These are phyloP conservation scores for Talaromyces funiculosus DNA, from an alignment of 2,329 filamentous ascomycete genomes.

Conservation along the genomic window DNA sequence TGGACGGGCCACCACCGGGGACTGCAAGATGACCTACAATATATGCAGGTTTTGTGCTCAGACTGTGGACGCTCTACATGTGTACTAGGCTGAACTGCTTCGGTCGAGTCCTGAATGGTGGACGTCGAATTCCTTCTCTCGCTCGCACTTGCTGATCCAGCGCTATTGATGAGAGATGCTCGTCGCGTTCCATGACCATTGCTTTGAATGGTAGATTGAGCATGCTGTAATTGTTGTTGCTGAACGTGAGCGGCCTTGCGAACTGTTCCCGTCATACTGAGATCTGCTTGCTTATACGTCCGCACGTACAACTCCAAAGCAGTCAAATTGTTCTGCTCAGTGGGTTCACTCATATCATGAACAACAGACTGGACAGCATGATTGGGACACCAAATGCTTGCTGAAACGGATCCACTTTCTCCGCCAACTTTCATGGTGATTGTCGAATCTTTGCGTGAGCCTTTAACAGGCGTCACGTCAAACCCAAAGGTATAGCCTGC, in stretches of 20 bases:
- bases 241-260: conserved; percentile 73
- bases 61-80: conserved; percentile 16
- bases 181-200: conserved; percentile 45
- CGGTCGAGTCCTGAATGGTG: conserved; percentile 15
- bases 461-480: conserved; percentile 84
- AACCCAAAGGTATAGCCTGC: conserved; percentile 80
- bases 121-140: conserved; percentile 16
- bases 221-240: conserved; percentile 33
- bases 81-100: conserved; percentile 15
- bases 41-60: conserved; percentile 33
- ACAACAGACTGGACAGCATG: conserved; percentile 69
- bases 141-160: conserved; percentile 20
- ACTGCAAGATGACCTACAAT: conserved; percentile 37
- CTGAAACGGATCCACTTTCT: conserved; percentile 77
- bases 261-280: conserved; percentile 82
- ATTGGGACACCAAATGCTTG: conserved; percentile 85
- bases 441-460: conserved; percentile 73
- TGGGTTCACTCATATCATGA: conserved; percentile 72
- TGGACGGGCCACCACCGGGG: conserved; percentile 58
- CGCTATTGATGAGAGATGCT: conserved; percentile 49
- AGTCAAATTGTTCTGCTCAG: conserved; percentile 65
- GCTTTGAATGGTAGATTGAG: conserved; percentile 28
- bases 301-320: conserved; percentile 81
- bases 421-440: conserved; percentile 73
- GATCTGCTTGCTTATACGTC: conserved; percentile 91